Evolutionary conservation across 1,284 basidiomycete species (phyloP), one percentile per base, ranked within the genome.

Genomic region (Pascua guehoae): DNA sequence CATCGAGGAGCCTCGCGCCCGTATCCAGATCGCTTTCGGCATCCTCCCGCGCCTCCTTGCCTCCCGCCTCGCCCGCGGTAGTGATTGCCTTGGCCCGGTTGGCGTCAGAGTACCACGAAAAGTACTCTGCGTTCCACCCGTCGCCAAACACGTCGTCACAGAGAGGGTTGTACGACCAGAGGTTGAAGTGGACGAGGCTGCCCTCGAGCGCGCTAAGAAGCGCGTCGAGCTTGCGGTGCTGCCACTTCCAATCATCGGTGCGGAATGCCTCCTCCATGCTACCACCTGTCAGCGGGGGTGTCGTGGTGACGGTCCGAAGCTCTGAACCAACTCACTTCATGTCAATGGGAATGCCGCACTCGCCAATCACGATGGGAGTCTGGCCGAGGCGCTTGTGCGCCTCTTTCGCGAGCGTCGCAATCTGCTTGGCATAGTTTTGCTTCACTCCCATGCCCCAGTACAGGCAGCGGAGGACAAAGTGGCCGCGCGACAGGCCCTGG

Each of bases 61-160:
- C 24, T 3, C 24, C 24, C 47, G 45, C 53, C 47, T 47, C 54
- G 11, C 56, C 61, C 51, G 58, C 58, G 76, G 63, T 81, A 79
- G 24, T 85, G 75, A 84, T 36, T 36, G 46, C 48, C 16, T 54
- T 56, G 24, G 50, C 58, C 12, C 68, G 59, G 45, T 62, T 68
- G 39, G 66, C 77, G 45, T 81, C 78, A 60, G 88, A 88, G 80
- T 90, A 95, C 87, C 90, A 95, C 4, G 90, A 91, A 73, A 96
- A 95, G 77, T 92, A 93, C 75, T 98, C 94, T 47, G 88, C 89
- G 70, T 96, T 97, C 95, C 95, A 98, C 60, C 86, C 81, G 72
- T 98, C 94, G 12, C 95, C 96, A 18, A 78, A 71, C 17, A 77
- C 71, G 66, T 95, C 90, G 42, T 83, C 82, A 75, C 97, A 97